Percentiles rank a stretch among this genome's conserved stretches.
Conservation (phyloP, 2,329 filamentous ascomycete genomes). For the Blumeriella jaapii region DNA sequence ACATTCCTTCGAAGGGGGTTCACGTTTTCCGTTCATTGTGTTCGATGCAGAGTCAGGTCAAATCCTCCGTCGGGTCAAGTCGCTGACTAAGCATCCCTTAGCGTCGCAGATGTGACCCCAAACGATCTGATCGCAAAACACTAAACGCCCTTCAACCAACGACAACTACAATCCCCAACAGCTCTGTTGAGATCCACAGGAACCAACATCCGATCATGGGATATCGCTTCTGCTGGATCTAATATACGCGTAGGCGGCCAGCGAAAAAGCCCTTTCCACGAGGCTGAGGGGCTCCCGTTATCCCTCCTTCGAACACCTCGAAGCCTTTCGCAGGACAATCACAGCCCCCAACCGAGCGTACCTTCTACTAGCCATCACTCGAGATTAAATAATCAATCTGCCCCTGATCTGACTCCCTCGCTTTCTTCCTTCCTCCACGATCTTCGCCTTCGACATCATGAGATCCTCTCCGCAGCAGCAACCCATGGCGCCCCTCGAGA, state of each 20-base stretch:
- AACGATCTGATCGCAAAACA: slow-evolving; percentile 19
- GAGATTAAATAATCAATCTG: too few species aligned
- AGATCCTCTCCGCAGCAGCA: slow-evolving; percentile 19
- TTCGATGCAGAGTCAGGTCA: too few species aligned
- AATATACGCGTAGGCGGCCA: not conserved
- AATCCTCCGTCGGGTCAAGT: too few species aligned
- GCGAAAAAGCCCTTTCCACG: slow-evolving; percentile 2
- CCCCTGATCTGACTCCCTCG: not conserved
- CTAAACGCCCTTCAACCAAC: slow-evolving; percentile 8
- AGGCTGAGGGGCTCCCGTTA: slow-evolving; percentile 11
- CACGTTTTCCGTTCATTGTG: too few species aligned
- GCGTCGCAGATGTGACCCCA: too few species aligned
- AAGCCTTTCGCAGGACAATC: too few species aligned
- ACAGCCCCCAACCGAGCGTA: too few species aligned
- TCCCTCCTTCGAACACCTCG: slow-evolving; percentile 4
- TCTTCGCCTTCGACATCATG: slow-evolving; percentile 13
- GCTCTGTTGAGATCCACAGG: slow-evolving; percentile 1
- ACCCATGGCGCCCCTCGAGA: slow-evolving; percentile 19
- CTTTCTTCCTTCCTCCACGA: slow-evolving; percentile 2
- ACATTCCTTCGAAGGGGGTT: too few species aligned
- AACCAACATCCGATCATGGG: not conserved
- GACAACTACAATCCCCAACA: not conserved
- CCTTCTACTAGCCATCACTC: too few species aligned
- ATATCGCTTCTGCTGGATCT: not conserved
- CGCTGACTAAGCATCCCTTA: too few species aligned